Conservation (phyloP, 2,329 filamentous ascomycete species). For the Microdochium paspali region DNA sequence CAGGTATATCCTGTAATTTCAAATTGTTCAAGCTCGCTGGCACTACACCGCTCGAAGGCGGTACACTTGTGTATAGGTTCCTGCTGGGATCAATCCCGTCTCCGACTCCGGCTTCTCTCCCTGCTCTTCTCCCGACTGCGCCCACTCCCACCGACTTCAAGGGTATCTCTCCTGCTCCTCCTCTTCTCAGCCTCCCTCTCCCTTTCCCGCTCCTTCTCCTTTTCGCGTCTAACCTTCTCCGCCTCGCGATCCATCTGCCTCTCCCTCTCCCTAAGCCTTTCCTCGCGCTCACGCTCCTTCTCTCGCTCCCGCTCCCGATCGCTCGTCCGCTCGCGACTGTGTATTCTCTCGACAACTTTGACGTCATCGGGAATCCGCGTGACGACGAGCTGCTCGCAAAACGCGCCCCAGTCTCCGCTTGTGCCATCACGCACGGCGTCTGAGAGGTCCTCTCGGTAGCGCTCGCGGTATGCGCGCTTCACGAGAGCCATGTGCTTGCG, state of each 20-base stretch:
- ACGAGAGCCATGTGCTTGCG: constrained; percentile 69
- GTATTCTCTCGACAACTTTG: constrained; percentile 27
- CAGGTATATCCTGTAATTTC: no score
- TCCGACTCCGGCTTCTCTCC: constrained; percentile 13
- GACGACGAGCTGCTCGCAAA: constrained; percentile 63
- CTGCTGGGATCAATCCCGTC: not conserved
- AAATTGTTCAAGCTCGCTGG: no score
- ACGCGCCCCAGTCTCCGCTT: constrained; percentile 65
- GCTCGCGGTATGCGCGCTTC: constrained; percentile 68
- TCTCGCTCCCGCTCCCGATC: constrained; percentile 7
- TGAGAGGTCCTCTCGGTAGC: constrained; percentile 67
- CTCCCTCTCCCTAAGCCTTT: not conserved
- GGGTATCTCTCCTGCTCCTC: constrained; percentile 7
- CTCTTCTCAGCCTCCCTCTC: constrained; percentile 5
- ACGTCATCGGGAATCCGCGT: constrained; percentile 51
- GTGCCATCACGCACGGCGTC: constrained; percentile 72
- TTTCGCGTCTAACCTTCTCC: not conserved
- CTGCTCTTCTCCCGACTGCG: constrained; percentile 12
- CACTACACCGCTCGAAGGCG: no score
- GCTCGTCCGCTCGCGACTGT: constrained; percentile 3
- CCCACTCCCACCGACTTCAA: constrained; percentile 14
- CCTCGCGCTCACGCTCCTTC: not conserved
- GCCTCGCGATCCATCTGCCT: not conserved
- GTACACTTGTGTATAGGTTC: not conserved
- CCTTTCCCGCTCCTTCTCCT: not conserved